Evolutionary conservation across 73 alveolate species (phyloP).

Genomic region (Stentor coeruleus): DNA sequence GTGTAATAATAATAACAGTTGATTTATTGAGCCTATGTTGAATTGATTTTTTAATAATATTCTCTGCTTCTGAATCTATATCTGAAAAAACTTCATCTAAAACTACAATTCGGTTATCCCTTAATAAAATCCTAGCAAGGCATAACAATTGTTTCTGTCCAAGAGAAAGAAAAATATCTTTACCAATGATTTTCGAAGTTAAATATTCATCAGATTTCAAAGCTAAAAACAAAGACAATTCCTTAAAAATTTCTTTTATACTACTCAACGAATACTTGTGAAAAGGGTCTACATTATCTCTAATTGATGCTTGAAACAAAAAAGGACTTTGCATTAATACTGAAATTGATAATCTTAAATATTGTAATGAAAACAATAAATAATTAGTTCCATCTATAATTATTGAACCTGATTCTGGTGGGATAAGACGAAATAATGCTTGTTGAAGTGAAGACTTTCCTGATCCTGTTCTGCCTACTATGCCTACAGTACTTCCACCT

Average conservation of each 20-base stretch:
- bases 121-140: constrained; percentile 80
- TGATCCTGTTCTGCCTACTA: constrained; percentile 94
- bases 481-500: constrained; percentile 74
- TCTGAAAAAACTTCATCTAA: constrained; percentile 85
- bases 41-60: constrained; percentile 47
- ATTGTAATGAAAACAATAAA: constrained; percentile 50
- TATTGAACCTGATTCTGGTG: constrained; percentile 75
- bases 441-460: constrained; percentile 86
- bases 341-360: constrained; percentile 63
- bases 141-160: constrained; percentile 66
- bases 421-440: constrained; percentile 86
- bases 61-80: constrained; percentile 66
- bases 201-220: constrained; percentile 16
- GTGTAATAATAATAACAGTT: constrained; percentile 67
- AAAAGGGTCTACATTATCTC: constrained; percentile 74
- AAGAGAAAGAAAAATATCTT: constrained; percentile 33
- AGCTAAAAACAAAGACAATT: too few relatives aligned
- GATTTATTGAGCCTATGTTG: constrained; percentile 50
- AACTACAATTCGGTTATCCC: constrained; percentile 54
- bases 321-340: constrained; percentile 83
- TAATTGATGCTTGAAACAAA: constrained; percentile 76
- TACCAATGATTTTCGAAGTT: constrained; percentile 35
- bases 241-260: too few relatives aligned
- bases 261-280: constrained; percentile 37
- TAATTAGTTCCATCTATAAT: constrained; percentile 73